These are phyloP conservation scores for Tolypocladium cylindrosporum DNA, from an alignment of 2,329 filamentous ascomycete genomes.

Conservation along the genomic window DNA sequence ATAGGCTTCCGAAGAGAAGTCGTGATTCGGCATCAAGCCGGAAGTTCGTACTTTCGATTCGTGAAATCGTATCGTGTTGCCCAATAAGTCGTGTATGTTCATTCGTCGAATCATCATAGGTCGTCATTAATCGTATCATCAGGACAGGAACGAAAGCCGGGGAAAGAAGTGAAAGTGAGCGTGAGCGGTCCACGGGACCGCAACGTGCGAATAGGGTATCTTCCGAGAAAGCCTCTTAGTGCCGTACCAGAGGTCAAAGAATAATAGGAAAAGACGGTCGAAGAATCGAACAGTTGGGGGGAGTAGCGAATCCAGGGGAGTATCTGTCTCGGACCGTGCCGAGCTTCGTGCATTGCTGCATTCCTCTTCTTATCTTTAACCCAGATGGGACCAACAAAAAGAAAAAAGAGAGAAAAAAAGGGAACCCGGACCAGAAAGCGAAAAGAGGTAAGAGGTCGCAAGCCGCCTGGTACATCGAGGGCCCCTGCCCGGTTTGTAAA, in stretches of 20 bases:
- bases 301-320: constrained; percentile 30
- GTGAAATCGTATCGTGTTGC: constrained; percentile 20
- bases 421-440: constrained; percentile 16
- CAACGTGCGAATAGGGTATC: constrained; percentile 12
- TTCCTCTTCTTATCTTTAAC: constrained; percentile 48
- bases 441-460: constrained; percentile 21
- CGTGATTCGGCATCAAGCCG: constrained; percentile 22
- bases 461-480: constrained; percentile 34
- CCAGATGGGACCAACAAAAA: constrained; percentile 7
- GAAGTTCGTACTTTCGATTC: constrained; percentile 15
- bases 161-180: constrained; percentile 22
- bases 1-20: constrained; percentile 16
- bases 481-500: constrained; percentile 39
- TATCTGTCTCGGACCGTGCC: constrained; percentile 38
- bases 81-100: constrained; percentile 15
- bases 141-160: constrained; percentile 28
- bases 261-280: constrained; percentile 21
- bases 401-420: constrained; percentile 16
- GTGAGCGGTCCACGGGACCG: neutral
- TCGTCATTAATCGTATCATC: constrained; percentile 36
- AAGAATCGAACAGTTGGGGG: constrained; percentile 13
- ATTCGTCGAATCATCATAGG: constrained; percentile 28
- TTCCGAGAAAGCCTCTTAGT: constrained; percentile 3
- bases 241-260: neutral
- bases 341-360: constrained; percentile 54